Percentiles rank a stretch among this genome's conserved stretches.
These are phyloP conservation scores for Beauveria sp. DNA, from an alignment of 2,329 filamentous ascomycete species.

Conservation along the genomic window DNA sequence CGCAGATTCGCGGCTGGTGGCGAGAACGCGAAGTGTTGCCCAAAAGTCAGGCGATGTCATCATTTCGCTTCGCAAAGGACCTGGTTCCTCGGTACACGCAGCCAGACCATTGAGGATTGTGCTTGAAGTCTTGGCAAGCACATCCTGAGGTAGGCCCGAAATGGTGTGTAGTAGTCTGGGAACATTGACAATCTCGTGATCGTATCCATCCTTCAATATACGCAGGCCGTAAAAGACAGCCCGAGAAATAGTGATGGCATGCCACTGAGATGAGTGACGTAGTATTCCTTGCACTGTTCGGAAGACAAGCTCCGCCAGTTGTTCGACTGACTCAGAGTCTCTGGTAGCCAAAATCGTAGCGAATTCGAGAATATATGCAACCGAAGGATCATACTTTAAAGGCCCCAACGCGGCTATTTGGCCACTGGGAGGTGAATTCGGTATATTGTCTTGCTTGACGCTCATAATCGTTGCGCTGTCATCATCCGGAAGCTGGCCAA, in stretches of 20 bases:
- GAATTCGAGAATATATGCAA: constrained; percentile 87
- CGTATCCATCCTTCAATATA: constrained; percentile 76
- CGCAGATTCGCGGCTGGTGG: constrained; percentile 61
- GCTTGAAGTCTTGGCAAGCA: constrained; percentile 66
- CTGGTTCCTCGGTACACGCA: constrained; percentile 69
- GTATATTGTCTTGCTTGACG: constrained; percentile 77
- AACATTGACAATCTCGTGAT: constrained; percentile 84
- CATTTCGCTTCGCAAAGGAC: constrained; percentile 78
- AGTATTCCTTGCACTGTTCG: constrained; percentile 75
- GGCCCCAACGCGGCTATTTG: constrained; percentile 24
- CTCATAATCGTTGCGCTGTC: constrained; percentile 69
- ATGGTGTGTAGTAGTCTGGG: constrained; percentile 89
- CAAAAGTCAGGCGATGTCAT: constrained; percentile 97
- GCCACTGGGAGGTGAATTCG: constrained; percentile 52
- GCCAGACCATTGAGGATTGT: constrained; percentile 73
- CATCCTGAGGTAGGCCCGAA: constrained; percentile 73
- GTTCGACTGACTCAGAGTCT: constrained; percentile 63
- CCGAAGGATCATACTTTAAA: constrained; percentile 72
- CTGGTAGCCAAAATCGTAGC: constrained; percentile 74
- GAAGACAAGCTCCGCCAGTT: constrained; percentile 71
- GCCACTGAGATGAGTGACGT: constrained; percentile 69
- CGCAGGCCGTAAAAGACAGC: constrained; percentile 81
- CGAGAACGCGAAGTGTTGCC: constrained; percentile 75
- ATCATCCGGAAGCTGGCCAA: constrained; percentile 83
- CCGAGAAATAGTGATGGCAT: constrained; percentile 76